phyloP scores from a whole-genome alignment of 345 rosid genomes.

The Orychophragmus violaceus region DNA sequence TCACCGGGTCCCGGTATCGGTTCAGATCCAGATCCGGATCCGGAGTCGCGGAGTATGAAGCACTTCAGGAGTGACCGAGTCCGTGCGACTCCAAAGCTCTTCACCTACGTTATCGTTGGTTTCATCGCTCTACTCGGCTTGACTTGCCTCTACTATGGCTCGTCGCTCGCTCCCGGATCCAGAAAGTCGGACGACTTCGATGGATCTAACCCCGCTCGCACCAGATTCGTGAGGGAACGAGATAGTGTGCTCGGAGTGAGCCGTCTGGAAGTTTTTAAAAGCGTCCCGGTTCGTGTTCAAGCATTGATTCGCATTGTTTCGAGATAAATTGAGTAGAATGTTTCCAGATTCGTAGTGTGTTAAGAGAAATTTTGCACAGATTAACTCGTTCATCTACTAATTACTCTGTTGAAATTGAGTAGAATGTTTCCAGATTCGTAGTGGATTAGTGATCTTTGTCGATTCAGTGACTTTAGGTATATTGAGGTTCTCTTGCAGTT shows the following conservation, averaged over 20 bases:
- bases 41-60: constrained; percentile 39
- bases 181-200: constrained; percentile 45
- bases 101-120: constrained; percentile 51
- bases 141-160: constrained; percentile 67
- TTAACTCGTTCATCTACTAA: neutral
- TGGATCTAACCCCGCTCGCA: constrained; percentile 38
- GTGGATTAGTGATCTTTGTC: neutral
- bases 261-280: constrained; percentile 41
- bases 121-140: constrained; percentile 58
- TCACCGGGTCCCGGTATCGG: constrained; percentile 22
- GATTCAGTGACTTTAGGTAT: neutral
- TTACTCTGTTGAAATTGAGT: neutral
- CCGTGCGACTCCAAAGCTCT: constrained; percentile 38
- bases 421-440: no score
- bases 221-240: constrained; percentile 19
- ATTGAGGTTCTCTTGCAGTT: neutral
- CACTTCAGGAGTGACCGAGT: constrained; percentile 41
- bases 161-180: constrained; percentile 65
- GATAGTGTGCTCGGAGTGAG: constrained; percentile 34
- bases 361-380: neutral
- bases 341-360: neutral
- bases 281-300: constrained; percentile 53
- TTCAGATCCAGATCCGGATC: constrained; percentile 30
- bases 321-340: neutral
- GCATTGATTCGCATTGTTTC: neutral